Percentiles rank a stretch among this genome's conserved stretches.
These are phyloP conservation scores for Alternaria brassicae DNA, from an alignment of 2,329 filamentous ascomycete genomes.

Conservation along the genomic window DNA sequence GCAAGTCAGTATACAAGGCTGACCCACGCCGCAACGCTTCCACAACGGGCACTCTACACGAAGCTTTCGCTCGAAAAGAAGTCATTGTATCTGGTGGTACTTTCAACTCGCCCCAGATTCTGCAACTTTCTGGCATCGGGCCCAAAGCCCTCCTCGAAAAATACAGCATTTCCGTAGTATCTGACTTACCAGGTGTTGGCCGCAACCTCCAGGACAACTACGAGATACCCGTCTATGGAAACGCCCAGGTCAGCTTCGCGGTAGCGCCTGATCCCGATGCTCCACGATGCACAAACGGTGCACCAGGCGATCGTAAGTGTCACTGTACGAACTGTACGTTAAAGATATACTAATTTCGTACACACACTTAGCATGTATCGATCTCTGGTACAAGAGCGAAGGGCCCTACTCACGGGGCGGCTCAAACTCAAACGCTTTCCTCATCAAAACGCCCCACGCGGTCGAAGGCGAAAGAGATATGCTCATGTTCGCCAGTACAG, in stretches of 20 bases:
- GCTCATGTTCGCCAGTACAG: slow-evolving; percentile 58
- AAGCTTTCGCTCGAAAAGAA: slow-evolving; percentile 30
- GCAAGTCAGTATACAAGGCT: slow-evolving; percentile 52
- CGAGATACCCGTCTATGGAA: slow-evolving; percentile 61
- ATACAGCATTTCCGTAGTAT: slow-evolving; percentile 60
- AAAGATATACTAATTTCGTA: background rate
- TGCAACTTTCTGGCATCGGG: slow-evolving; percentile 69
- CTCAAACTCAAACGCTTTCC: slow-evolving; percentile 60
- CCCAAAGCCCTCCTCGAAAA: slow-evolving; percentile 59
- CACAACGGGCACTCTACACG: slow-evolving; percentile 9
- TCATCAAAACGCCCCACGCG: slow-evolving; percentile 50
- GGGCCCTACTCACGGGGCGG: slow-evolving; percentile 50
- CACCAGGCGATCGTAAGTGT: slow-evolving; percentile 20
- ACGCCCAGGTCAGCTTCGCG: slow-evolving; percentile 10
- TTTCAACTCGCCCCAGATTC: slow-evolving; percentile 68
- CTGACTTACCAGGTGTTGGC: slow-evolving; percentile 54
- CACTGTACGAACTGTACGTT: background rate
- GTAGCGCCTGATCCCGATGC: slow-evolving; percentile 8
- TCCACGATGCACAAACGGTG: slow-evolving; percentile 27
- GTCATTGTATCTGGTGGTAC: slow-evolving; percentile 52
- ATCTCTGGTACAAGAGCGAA: slow-evolving; percentile 25
- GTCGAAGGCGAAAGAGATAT: slow-evolving; percentile 59
- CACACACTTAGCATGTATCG: slow-evolving; percentile 11
- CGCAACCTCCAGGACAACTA: slow-evolving; percentile 36
- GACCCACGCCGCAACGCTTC: slow-evolving; percentile 47